A percentile compares a stretch with the other conserved stretches of the same genome.
phyloP scores from a whole-genome alignment of 306 rosid species.

The Medicago ruthenica region DNA sequence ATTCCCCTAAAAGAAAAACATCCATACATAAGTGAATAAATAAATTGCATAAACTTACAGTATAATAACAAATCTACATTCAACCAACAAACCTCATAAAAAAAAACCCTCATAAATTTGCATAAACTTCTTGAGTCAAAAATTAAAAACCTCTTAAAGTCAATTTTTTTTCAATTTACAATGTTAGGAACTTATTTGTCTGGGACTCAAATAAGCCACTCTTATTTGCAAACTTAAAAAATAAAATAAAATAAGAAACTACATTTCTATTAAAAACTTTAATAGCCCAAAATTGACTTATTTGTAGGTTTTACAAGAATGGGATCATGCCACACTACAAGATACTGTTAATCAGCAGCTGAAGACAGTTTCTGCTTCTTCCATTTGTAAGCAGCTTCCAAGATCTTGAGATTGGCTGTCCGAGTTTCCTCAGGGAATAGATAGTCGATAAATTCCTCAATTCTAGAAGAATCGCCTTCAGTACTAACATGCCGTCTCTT shows the following conservation, averaged over 20 bases:
- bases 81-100: no score
- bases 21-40: not conserved
- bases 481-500: conserved; percentile 70
- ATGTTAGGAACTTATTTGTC: conserved; percentile 4
- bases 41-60: not conserved
- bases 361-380: conserved; percentile 78
- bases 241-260: not conserved
- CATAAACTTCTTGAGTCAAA: no score
- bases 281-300: conserved; percentile 11
- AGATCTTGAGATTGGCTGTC: conserved; percentile 83
- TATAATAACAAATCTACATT: no score
- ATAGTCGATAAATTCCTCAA: conserved; percentile 80
- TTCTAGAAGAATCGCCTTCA: conserved; percentile 86
- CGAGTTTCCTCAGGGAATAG: conserved; percentile 86
- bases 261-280: not conserved
- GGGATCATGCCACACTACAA: conserved; percentile 21
- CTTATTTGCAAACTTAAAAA: no score
- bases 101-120: no score
- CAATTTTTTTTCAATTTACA: conserved; percentile 24
- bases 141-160: no score
- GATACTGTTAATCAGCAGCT: conserved; percentile 46
- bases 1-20: no score
- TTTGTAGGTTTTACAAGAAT: not conserved
- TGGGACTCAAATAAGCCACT: no score
- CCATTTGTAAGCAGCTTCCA: conserved; percentile 96